Conservation (phyloP, 768 basidiomycete genomes). For the Roridomyces roridus region DNA sequence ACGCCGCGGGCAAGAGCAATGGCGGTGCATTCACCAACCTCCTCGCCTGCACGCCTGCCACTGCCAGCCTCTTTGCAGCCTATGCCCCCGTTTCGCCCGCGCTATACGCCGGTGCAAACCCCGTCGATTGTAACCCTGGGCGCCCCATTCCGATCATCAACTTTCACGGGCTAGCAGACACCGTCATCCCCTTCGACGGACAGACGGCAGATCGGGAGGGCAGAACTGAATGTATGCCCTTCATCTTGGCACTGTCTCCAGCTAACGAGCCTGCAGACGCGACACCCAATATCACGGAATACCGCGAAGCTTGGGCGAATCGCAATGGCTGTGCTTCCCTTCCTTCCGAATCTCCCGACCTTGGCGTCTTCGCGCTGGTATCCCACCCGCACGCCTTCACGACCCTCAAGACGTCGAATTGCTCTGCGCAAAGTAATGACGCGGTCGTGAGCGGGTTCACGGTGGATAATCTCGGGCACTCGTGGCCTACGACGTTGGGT, state of each 20-base stretch:
- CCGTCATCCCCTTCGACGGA: conserved; percentile 13
- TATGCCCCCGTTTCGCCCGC: conserved; percentile 24
- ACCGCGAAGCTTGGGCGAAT: conserved; percentile 20
- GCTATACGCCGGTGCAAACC: conserved; percentile 22
- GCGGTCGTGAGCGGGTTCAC: conserved; percentile 21
- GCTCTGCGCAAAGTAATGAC: conserved; percentile 10
- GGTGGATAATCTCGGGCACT: conserved; percentile 15
- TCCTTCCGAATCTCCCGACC: neutral
- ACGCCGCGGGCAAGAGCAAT: conserved; percentile 24
- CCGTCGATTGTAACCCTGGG: conserved; percentile 16
- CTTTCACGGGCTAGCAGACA: conserved; percentile 23
- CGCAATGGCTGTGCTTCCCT: conserved; percentile 19
- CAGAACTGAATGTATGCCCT: conserved; percentile 17
- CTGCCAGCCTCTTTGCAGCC: conserved; percentile 21
- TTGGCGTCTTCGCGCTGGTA: conserved; percentile 5
- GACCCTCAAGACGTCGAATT: conserved; percentile 17
- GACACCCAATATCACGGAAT: conserved; percentile 22
- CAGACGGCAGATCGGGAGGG: conserved; percentile 7
- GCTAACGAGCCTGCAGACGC: conserved; percentile 2
- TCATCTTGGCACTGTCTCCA: no score
- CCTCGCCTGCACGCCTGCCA: conserved; percentile 22
- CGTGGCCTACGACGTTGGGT: conserved; percentile 21
- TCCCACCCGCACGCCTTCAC: conserved; percentile 25
- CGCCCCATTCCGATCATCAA: conserved; percentile 21
- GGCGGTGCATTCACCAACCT: conserved; percentile 21